A percentile compares a stretch with the other conserved stretches of the same genome.
phyloP scores from a whole-genome alignment of 2,329 filamentous ascomycete genomes.

The Beauveria varroae region DNA sequence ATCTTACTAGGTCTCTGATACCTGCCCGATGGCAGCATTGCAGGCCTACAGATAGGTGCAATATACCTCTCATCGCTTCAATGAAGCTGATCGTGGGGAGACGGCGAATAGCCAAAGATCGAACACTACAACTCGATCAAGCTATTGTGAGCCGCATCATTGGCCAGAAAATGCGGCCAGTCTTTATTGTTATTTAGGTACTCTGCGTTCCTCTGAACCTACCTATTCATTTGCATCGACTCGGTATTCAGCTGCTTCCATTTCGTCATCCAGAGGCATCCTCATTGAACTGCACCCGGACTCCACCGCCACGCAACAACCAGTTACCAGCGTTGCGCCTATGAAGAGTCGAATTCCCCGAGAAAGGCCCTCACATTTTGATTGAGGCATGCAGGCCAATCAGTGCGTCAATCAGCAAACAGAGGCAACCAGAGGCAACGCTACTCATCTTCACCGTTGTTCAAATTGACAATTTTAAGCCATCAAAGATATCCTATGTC shows the following conservation, averaged over 20 bases:
- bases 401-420: neutral
- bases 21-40: neutral
- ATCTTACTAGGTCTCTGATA: slow-evolving; percentile 9
- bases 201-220: too few species aligned
- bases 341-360: neutral
- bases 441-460: neutral
- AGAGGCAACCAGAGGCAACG: too few species aligned
- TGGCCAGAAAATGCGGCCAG: too few species aligned
- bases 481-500: too few species aligned
- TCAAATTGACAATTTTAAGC: too few species aligned
- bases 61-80: slow-evolving; percentile 19
- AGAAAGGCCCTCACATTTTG: neutral
- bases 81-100: slow-evolving; percentile 6
- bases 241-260: too few species aligned
- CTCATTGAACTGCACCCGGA: neutral
- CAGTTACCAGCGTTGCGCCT: too few species aligned
- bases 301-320: neutral
- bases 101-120: neutral
- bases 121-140: too few species aligned
- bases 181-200: neutral
- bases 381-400: neutral
- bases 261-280: too few species aligned
- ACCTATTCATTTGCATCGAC: too few species aligned
- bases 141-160: too few species aligned
- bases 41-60: neutral